A percentile compares a stretch with the other conserved stretches of the same genome.
These are phyloP conservation scores for Arthrobotrys megalospora DNA, from an alignment of 2,329 filamentous ascomycete genomes.

Conservation along the genomic window DNA sequence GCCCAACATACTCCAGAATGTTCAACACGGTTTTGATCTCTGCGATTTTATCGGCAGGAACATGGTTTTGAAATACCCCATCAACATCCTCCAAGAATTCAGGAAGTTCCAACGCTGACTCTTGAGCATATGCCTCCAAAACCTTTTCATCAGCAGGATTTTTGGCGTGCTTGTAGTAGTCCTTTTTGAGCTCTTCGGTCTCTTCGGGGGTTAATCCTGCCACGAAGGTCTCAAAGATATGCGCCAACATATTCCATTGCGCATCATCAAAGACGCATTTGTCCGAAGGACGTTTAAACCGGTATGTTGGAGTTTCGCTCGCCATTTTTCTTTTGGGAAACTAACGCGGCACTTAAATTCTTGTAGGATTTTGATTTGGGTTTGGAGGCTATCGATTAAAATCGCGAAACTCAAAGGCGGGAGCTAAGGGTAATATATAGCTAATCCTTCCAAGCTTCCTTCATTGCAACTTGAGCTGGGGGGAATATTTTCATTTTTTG, in stretches of 20 bases:
- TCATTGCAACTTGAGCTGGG: background rate
- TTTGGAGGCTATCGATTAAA: conserved; percentile 1
- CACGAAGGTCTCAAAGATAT: conserved; percentile 58
- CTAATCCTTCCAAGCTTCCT: background rate
- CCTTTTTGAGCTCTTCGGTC: conserved; percentile 53
- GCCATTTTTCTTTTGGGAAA: conserved; percentile 32
- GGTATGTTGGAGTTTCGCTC: conserved; percentile 40
- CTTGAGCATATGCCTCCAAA: conserved; percentile 51
- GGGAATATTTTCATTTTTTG: background rate
- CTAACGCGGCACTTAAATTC: background rate
- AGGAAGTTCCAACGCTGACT: conserved; percentile 37
- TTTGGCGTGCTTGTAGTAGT: conserved; percentile 49
- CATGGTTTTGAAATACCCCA: conserved; percentile 33
- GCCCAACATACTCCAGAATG: conserved; percentile 53
- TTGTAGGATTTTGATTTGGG: background rate
- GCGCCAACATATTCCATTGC: conserved; percentile 59
- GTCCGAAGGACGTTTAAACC: conserved; percentile 57
- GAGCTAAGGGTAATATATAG: conserved; percentile 18
- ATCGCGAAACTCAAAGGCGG: background rate
- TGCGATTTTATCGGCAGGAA: conserved; percentile 49
- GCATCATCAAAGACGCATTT: conserved; percentile 57
- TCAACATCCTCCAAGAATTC: conserved; percentile 56
- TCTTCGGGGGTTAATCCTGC: conserved; percentile 51
- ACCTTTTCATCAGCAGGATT: conserved; percentile 49
- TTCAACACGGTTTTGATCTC: conserved; percentile 59